Base-by-base conservation (phyloP, 768 basidiomycete genomes). In the Leccinum longicurvipes region DNA sequence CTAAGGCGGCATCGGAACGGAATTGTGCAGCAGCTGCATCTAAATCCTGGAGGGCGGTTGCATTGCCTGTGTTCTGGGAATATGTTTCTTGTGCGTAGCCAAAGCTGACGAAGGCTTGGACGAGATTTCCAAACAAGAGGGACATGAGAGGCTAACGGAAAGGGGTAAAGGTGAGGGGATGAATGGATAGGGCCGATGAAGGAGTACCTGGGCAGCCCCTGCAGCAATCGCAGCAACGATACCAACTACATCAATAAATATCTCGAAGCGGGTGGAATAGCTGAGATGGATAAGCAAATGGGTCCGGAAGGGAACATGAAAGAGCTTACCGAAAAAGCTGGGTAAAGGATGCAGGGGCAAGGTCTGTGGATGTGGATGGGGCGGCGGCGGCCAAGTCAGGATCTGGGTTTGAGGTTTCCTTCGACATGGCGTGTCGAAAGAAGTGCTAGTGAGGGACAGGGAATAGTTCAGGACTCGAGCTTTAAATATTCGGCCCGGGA, bases 101-200 rank as follows among this genome's bases (percentile, higher is more conserved):
- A 63, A 92, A 92, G 9, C 60, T 51, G 64, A 92, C 86, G 71
- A 92, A 93, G 34, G 78, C 72, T 61, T 90, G 80, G 0, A 87
- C 87, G 48, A 95, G 82, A 48, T 83, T 83, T 39, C 93, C 93
- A 68, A 97, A 96, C 36, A 97, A 79, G 53, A 97, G 73, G 60
- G 83, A 83, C 87, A 91, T 89, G 44, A 89, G 75, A 5, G 87
- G 88, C 84, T 89, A 54, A 6, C 45, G 14, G 21, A 31, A 24
- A 12, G 3, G 42, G 2, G 3, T 21, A 45, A 3, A 24, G 23
- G 23, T 59, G 44, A 62, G 60, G 15, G 1, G 21, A 31, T 3
- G 21, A 23, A 41, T 6, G 45, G 47, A 47, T 42, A 25, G 9
- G 32, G 23, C 28, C 25, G 46, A 23, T 53, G 36, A 51, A 9